Conservation (phyloP, 192 early-diverging fungal genomes). For the Backusella liffmaniae region DNA sequence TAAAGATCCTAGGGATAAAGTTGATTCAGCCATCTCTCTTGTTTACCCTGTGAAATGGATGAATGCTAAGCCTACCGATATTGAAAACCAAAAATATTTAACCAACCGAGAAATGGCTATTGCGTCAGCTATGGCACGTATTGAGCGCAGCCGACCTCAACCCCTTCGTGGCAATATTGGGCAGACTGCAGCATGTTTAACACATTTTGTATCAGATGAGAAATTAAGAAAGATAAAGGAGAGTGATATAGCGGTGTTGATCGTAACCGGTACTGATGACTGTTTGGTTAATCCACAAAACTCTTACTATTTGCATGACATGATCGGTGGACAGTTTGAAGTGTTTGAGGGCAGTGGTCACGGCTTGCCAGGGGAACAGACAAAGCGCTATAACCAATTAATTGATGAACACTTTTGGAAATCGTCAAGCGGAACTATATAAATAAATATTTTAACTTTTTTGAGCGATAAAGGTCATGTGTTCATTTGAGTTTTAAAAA, state of each 20-base stretch:
- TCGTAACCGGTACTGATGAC: conserved; percentile 39
- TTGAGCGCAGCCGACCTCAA: conserved; percentile 2
- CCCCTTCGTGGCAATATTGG: conserved; percentile 36
- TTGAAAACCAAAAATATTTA: conserved; percentile 9
- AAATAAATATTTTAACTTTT: not conserved
- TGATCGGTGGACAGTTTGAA: conserved; percentile 26
- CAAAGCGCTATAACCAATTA: conserved; percentile 32
- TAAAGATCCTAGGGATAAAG: conserved; percentile 20
- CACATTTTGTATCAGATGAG: conserved; percentile 35
- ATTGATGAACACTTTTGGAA: conserved; percentile 34
- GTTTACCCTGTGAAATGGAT: conserved; percentile 44
- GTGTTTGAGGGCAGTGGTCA: conserved; percentile 42
- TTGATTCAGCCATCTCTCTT: conserved; percentile 32
- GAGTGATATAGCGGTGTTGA: conserved; percentile 24
- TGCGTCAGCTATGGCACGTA: not conserved
- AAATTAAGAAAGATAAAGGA: conserved; percentile 24
- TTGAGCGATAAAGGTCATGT: not conserved
- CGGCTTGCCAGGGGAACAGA: conserved; percentile 31
- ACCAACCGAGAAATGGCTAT: conserved; percentile 27
- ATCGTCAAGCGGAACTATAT: not conserved
- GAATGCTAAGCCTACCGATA: conserved; percentile 20
- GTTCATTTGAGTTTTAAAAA: not conserved
- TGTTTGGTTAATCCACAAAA: conserved; percentile 35
- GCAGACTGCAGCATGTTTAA: conserved; percentile 32
- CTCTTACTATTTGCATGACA: conserved; percentile 27